phyloP scores from a whole-genome alignment of 192 early-diverging fungal species.

The Lobulomyces angularis region DNA sequence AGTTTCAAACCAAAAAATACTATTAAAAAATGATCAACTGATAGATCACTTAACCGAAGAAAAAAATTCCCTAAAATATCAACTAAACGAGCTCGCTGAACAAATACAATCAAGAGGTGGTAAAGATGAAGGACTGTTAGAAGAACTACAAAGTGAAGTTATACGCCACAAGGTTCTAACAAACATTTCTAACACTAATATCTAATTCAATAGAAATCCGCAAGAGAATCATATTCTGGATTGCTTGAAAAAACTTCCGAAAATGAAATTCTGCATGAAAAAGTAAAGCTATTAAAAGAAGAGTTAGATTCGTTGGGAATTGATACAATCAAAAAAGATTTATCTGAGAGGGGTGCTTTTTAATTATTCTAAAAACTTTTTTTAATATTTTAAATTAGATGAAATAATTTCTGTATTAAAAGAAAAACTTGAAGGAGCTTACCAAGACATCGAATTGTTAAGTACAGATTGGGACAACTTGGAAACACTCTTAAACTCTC shows the following conservation, averaged over 20 bases:
- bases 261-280: conserved; percentile 15
- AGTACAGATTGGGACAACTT: conserved; percentile 39
- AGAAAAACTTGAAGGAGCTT: conserved; percentile 22
- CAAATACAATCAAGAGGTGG: conserved; percentile 12
- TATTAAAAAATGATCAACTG: conserved; percentile 15
- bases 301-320: conserved; percentile 10
- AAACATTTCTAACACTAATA: neutral
- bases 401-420: conserved; percentile 18
- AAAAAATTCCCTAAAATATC: conserved; percentile 22
- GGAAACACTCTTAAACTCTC: conserved; percentile 18
- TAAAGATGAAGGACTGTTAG: conserved; percentile 1
- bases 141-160: conserved; percentile 13
- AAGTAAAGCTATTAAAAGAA: conserved; percentile 15
- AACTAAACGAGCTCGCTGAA: conserved; percentile 25
- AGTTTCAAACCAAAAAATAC: conserved; percentile 11
- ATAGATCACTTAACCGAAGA: conserved; percentile 33
- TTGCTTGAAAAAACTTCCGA: conserved; percentile 8
- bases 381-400: conserved; percentile 15
- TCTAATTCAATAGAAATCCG: conserved; percentile 3
- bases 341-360: neutral
- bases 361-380: neutral
- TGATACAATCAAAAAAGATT: neutral
- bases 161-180: conserved; percentile 6
- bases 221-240: conserved; percentile 12
- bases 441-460: conserved; percentile 36